A percentile compares a stretch with the other conserved stretches of the same genome.
phyloP scores from a whole-genome alignment of 169 alveolate species.

The Condylostoma magnum region DNA sequence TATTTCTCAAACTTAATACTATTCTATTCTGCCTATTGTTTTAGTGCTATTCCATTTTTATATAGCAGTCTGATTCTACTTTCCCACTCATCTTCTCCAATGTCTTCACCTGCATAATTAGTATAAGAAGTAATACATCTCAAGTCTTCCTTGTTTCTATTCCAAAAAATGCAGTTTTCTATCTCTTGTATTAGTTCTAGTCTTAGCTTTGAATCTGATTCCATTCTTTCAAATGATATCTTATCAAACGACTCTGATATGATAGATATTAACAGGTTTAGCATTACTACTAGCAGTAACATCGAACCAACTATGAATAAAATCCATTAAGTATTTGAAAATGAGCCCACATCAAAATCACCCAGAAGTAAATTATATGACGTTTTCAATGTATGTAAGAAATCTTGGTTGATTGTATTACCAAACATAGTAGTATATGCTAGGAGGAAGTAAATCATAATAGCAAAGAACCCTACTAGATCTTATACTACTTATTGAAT shows the following conservation, averaged over 20 bases:
- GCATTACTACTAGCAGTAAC: constrained; percentile 13
- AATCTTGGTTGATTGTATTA: background rate
- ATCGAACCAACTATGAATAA: background rate
- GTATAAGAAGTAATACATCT: too few relatives aligned
- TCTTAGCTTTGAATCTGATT: background rate
- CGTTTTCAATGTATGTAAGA: background rate
- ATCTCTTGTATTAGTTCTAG: constrained; percentile 25
- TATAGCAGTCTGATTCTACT: too few relatives aligned
- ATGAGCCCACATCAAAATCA: background rate
- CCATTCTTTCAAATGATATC: background rate
- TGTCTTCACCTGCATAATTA: too few relatives aligned
- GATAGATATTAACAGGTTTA: constrained; percentile 20
- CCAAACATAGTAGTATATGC: background rate
- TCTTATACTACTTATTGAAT: background rate
- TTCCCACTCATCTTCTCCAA: too few relatives aligned
- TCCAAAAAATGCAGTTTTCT: constrained; percentile 15
- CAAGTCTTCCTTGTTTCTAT: background rate
- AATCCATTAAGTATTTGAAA: background rate
- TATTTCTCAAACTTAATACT: too few relatives aligned
- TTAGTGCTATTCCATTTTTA: too few relatives aligned
- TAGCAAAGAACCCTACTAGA: background rate
- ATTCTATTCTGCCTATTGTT: too few relatives aligned
- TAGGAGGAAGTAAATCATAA: background rate
- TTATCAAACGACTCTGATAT: constrained; percentile 16
- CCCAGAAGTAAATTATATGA: constrained; percentile 26